Evolutionary conservation across 1,139 yeast genomes (phyloP).

Genomic region (Yamadazyma membranifaciens): DNA sequence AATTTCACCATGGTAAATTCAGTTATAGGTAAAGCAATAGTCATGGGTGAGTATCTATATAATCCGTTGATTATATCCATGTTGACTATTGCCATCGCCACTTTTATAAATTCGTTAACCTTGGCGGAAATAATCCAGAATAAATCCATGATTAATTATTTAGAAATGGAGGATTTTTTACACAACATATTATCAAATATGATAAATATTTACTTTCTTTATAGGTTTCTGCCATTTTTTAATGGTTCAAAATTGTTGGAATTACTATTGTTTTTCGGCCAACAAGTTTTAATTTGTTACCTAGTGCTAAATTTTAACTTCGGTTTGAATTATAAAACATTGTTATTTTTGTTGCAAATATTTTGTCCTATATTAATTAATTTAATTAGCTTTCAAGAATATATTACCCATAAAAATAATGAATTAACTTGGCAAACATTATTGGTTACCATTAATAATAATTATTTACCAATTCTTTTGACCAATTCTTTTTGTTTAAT

Average conservation of each 20-base stretch:
- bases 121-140: neutral
- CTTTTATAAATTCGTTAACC: neutral
- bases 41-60: neutral
- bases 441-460: constrained; percentile 20
- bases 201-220: constrained; percentile 21
- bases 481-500: constrained; percentile 26
- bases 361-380: constrained; percentile 7
- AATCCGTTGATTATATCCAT: constrained; percentile 4
- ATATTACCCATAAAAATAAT: neutral
- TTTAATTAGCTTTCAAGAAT: constrained; percentile 5
- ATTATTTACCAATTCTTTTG: constrained; percentile 27
- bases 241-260: constrained; percentile 8
- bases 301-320: constrained; percentile 3
- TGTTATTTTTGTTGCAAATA: constrained; percentile 6
- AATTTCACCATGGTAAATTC: too few relatives aligned
- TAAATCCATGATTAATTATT: neutral
- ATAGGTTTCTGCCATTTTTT: constrained; percentile 17
- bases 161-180: neutral
- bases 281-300: constrained; percentile 3
- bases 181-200: constrained; percentile 21
- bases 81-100: neutral
- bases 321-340: neutral
- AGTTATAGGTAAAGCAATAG: neutral
- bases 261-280: constrained; percentile 8
- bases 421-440: neutral